A percentile compares a stretch with the other conserved stretches of the same genome.
Evolutionary conservation across 192 early-diverging fungal genomes (phyloP).

Genomic region (Radiomyces spectabilis): DNA sequence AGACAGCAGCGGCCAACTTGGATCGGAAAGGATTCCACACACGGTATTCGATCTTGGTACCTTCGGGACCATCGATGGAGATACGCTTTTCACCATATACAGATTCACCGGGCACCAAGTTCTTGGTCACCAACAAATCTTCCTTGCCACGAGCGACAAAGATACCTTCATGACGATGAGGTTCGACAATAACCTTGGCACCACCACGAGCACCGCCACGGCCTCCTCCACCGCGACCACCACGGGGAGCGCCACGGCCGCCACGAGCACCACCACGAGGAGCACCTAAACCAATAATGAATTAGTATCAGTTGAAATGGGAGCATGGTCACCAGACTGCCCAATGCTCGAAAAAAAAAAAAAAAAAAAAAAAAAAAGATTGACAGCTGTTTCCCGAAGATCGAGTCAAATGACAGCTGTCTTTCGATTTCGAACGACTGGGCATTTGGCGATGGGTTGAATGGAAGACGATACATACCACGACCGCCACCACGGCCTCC

Average conservation of each 20-base stretch:
- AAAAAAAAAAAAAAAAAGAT: background rate
- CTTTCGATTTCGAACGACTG: conserved; percentile 21
- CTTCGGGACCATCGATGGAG: conserved; percentile 88
- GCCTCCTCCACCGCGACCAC: too few species aligned
- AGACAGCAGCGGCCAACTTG: conserved; percentile 95
- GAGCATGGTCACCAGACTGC: too few species aligned
- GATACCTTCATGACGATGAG: conserved; percentile 92
- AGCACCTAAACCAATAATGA: conserved; percentile 29
- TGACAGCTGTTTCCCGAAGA: too few species aligned
- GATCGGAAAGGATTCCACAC: conserved; percentile 99
- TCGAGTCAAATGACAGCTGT: too few species aligned
- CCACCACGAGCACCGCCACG: conserved; percentile 80
- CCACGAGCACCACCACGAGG: conserved; percentile 39
- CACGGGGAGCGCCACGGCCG: conserved; percentile 28
- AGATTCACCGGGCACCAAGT: conserved; percentile 93
- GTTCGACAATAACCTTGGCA: conserved; percentile 94
- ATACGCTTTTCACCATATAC: conserved; percentile 99
- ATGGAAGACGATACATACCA: too few species aligned
- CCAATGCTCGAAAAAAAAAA: too few species aligned
- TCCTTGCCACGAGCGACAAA: conserved; percentile 99
- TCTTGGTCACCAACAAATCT: conserved; percentile 97
- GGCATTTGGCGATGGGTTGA: conserved; percentile 44
- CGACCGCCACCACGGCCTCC: conserved; percentile 40
- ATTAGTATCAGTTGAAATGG: too few species aligned
- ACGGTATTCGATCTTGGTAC: conserved; percentile 95